These are phyloP conservation scores for Starmera pachycereana DNA, from an alignment of 805 yeast species.

Conservation along the genomic window DNA sequence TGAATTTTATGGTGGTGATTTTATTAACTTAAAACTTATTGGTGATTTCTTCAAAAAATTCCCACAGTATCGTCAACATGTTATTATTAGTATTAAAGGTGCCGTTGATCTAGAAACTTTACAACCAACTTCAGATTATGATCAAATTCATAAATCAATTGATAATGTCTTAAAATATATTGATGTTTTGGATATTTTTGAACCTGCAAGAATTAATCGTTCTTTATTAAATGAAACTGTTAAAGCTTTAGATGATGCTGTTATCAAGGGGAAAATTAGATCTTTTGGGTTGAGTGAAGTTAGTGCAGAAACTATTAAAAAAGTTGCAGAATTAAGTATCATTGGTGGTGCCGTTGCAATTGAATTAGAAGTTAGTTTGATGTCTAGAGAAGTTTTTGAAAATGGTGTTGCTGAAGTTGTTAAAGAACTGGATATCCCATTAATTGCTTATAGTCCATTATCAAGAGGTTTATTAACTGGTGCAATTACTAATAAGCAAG, in stretches of 20 bases:
- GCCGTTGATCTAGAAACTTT: slow-evolving; percentile 28
- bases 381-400: slow-evolving; percentile 46
- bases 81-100: slow-evolving; percentile 62
- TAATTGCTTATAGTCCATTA: slow-evolving; percentile 77
- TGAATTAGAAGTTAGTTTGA: slow-evolving; percentile 72
- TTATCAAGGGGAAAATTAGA: slow-evolving; percentile 54
- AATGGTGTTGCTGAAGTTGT: slow-evolving; percentile 59
- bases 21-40: slow-evolving; percentile 44
- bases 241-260: slow-evolving; percentile 42
- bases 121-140: slow-evolving; percentile 40
- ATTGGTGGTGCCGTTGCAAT: slow-evolving; percentile 47
- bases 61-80: slow-evolving; percentile 46
- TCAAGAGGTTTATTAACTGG: slow-evolving; percentile 76
- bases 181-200: slow-evolving; percentile 50
- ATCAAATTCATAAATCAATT: slow-evolving; percentile 36
- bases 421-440: slow-evolving; percentile 48
- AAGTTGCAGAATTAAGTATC: slow-evolving; percentile 40
- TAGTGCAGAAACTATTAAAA: slow-evolving; percentile 45
- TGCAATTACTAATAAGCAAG: slow-evolving; percentile 30
- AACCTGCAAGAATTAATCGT: slow-evolving; percentile 62
- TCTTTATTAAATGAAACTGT: slow-evolving; percentile 49
- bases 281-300: slow-evolving; percentile 74
- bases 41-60: slow-evolving; percentile 45
- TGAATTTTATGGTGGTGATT: slow-evolving; percentile 61
- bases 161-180: slow-evolving; percentile 28